Conservation (phyloP, 2,329 filamentous ascomycete species). For the Cladosporium velox region DNA sequence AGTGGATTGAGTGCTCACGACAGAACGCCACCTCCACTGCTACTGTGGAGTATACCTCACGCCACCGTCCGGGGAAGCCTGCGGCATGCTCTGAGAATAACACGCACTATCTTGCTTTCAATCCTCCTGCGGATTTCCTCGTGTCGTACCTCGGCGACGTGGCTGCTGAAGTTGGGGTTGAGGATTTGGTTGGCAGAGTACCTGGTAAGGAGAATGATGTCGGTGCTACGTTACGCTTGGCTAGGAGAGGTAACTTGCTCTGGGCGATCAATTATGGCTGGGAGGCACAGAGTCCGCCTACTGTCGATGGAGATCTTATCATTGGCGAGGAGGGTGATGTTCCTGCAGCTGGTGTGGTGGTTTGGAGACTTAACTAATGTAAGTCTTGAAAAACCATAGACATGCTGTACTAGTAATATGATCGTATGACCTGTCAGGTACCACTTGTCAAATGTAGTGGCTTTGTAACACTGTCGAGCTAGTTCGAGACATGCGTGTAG, state of each 20-base stretch:
- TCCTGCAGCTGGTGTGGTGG: conserved; percentile 25
- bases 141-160: conserved; percentile 28
- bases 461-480: neutral
- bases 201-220: conserved; percentile 26
- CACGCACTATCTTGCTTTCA: conserved; percentile 29
- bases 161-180: conserved; percentile 24
- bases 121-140: conserved; percentile 27
- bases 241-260: conserved; percentile 26
- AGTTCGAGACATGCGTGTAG: neutral
- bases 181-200: conserved; percentile 24
- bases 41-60: conserved; percentile 27
- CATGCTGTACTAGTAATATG: neutral
- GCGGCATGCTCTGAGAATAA: conserved; percentile 27
- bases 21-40: conserved; percentile 24
- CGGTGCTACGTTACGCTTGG: conserved; percentile 27
- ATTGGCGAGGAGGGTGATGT: conserved; percentile 26
- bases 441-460: neutral
- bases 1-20: conserved; percentile 25
- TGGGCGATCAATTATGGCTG: conserved; percentile 32
- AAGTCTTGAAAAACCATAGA: neutral
- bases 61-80: conserved; percentile 26
- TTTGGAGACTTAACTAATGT: conserved; percentile 26
- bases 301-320: conserved; percentile 24
- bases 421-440: neutral
- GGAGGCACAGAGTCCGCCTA: conserved; percentile 24